These are phyloP conservation scores for Rhododendron ovatum DNA, from an alignment of 148 eudicot genomes.

Conservation along the genomic window DNA sequence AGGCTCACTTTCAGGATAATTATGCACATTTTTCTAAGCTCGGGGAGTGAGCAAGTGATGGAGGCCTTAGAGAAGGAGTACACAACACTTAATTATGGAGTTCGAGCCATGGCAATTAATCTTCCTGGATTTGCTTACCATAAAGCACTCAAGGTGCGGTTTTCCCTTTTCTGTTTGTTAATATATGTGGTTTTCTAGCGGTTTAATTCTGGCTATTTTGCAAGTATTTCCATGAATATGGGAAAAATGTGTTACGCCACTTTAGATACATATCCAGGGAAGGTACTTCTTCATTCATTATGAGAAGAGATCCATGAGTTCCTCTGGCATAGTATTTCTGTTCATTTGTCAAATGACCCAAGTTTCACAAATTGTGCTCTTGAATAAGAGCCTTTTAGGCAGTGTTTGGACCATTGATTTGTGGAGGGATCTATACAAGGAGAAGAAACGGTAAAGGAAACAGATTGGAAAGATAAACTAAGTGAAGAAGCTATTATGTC, in stretches of 20 bases:
- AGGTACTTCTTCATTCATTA: neutral
- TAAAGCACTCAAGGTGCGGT: constrained; percentile 65
- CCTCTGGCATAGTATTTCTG: neutral
- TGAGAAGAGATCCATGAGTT: neutral
- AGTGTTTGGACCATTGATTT: neutral
- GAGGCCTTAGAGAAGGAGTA: constrained; percentile 70
- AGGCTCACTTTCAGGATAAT: constrained; percentile 73
- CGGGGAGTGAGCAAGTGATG: constrained; percentile 59
- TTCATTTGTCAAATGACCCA: neutral
- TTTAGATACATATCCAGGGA: neutral
- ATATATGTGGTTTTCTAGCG: neutral
- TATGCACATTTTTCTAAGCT: constrained; percentile 71
- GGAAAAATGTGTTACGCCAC: neutral
- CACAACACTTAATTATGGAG: constrained; percentile 59
- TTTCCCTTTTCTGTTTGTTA: neutral
- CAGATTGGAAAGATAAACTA: neutral
- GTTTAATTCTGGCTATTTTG: neutral
- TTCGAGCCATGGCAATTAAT: constrained; percentile 81
- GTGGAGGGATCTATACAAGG: neutral
- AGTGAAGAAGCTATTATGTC: neutral
- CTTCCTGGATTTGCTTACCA: constrained; percentile 81
- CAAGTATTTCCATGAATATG: neutral
- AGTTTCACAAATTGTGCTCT: neutral
- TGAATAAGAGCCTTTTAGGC: neutral
- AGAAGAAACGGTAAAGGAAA: neutral